phyloP scores from a whole-genome alignment of 2,329 filamentous ascomycete species.

The Xylaria sp. region DNA sequence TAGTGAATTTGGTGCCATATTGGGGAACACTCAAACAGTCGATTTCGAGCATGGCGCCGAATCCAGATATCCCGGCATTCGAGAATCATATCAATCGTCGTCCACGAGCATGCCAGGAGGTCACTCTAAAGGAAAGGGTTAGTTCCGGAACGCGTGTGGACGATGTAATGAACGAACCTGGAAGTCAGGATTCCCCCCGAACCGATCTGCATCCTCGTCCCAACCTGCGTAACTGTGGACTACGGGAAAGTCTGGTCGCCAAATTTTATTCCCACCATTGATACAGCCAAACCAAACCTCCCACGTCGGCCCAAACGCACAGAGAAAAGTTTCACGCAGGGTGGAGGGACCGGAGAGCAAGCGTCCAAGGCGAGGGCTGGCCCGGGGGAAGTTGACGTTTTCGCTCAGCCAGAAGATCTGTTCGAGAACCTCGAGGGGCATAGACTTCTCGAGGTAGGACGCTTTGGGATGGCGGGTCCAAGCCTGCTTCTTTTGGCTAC shows the following conservation, averaged over 20 bases:
- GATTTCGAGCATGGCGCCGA: conserved; percentile 52
- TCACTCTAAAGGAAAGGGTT: conserved; percentile 51
- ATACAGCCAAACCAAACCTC: conserved; percentile 51
- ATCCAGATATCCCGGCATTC: conserved; percentile 62
- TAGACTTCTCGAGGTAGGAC: conserved; percentile 49
- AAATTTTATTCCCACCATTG: conserved; percentile 42
- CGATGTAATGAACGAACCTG: conserved; percentile 54
- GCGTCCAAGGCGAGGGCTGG: conserved; percentile 58
- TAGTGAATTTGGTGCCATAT: conserved; percentile 43
- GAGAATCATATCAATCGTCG: conserved; percentile 58
- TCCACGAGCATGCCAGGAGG: conserved; percentile 59
- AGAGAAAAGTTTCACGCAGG: conserved; percentile 50
- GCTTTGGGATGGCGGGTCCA: conserved; percentile 35
- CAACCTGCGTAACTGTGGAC: conserved; percentile 47
- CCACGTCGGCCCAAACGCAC: conserved; percentile 57
- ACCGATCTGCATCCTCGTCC: conserved; percentile 43
- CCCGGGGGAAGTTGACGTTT: conserved; percentile 60
- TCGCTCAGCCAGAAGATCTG: conserved; percentile 62
- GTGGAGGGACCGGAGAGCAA: conserved; percentile 57
- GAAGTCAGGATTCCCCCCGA: conserved; percentile 55
- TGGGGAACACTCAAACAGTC: conserved; percentile 51
- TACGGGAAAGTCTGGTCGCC: background rate
- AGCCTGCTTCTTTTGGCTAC: conserved; percentile 32
- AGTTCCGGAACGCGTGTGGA: background rate
- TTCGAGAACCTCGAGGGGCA: conserved; percentile 66